Conservation (phyloP, 371 early-diverging fungal species). For the Mortierella sp. region DNA sequence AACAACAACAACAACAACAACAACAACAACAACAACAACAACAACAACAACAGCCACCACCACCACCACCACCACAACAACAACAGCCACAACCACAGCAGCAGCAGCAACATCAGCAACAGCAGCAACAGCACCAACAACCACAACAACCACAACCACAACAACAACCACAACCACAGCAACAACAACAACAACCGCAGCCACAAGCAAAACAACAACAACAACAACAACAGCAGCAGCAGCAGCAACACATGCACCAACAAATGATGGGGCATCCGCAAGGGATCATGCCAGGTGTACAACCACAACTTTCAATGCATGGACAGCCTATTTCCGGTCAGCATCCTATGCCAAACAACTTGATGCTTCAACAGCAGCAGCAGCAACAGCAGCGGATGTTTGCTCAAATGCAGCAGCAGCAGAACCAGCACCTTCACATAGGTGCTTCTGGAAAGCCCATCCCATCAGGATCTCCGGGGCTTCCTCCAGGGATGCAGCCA, state of each 20-base stretch:
- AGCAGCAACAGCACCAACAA: constrained; percentile 22
- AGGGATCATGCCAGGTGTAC: constrained; percentile 18
- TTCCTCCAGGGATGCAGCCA: constrained; percentile 5
- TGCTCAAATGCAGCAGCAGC: constrained; percentile 48
- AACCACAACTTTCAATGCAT: constrained; percentile 17
- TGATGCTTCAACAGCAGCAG: constrained; percentile 44
- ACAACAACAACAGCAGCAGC: constrained; percentile 34
- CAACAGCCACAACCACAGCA: no score
- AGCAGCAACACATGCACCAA: constrained; percentile 41
- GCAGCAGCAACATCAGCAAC: constrained; percentile 23
- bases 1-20: no score
- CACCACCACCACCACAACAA: no score
- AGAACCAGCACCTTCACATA: constrained; percentile 39
- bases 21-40: no score
- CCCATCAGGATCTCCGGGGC: constrained; percentile 20
- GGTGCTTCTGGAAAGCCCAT: constrained; percentile 24
- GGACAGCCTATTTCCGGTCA: constrained; percentile 28
- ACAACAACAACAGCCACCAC: no score
- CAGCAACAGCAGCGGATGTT: constrained; percentile 48
- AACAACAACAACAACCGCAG: constrained; percentile 19
- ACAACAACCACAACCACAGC: constrained; percentile 29
- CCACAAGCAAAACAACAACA: constrained; percentile 28
- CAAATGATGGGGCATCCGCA: constrained; percentile 23
- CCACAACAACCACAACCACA: constrained; percentile 36
- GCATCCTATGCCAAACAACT: constrained; percentile 42